phyloP scores from a whole-genome alignment of 176 grass and related monocot genomes.

The Lolium rigidum region DNA sequence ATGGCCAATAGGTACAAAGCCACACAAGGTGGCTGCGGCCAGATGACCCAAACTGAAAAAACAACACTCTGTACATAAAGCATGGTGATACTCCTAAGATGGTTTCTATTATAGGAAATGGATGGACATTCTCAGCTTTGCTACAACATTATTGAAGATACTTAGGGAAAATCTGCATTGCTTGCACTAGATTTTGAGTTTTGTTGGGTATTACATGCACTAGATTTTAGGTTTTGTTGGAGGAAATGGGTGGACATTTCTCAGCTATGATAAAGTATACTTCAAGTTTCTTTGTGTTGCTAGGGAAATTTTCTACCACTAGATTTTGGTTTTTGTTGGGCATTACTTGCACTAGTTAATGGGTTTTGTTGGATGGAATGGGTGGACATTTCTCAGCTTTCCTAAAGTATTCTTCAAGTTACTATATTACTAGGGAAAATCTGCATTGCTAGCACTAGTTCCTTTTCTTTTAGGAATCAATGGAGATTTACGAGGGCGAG shows the following conservation, averaged over 20 bases:
- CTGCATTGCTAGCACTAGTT: not conserved
- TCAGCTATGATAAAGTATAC: not conserved
- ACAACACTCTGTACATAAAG: not conserved
- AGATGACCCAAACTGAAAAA: not conserved
- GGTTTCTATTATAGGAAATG: not conserved
- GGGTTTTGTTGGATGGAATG: not conserved
- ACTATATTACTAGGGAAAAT: not conserved
- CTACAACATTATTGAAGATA: not conserved
- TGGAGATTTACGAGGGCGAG: not conserved
- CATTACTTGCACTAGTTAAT: too few relatives aligned
- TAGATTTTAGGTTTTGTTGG: too few relatives aligned
- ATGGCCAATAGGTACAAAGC: slow-evolving; percentile 4
- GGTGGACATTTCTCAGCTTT: not conserved
- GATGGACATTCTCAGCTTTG: not conserved
- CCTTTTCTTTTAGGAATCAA: not conserved
- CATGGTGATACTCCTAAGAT: not conserved
- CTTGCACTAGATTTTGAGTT: too few relatives aligned
- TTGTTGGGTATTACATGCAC: too few relatives aligned
- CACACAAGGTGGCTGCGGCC: not conserved
- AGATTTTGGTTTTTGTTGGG: not conserved
- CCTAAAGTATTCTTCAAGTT: not conserved
- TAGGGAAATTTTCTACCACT: not conserved
- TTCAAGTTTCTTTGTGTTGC: not conserved
- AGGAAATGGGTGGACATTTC: not conserved
- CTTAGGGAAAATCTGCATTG: too few relatives aligned